A percentile compares a stretch with the other conserved stretches of the same genome.
Evolutionary conservation across 495 filamentous ascomycete genomes (phyloP).

Genomic region (Aspergillus cavernicola): DNA sequence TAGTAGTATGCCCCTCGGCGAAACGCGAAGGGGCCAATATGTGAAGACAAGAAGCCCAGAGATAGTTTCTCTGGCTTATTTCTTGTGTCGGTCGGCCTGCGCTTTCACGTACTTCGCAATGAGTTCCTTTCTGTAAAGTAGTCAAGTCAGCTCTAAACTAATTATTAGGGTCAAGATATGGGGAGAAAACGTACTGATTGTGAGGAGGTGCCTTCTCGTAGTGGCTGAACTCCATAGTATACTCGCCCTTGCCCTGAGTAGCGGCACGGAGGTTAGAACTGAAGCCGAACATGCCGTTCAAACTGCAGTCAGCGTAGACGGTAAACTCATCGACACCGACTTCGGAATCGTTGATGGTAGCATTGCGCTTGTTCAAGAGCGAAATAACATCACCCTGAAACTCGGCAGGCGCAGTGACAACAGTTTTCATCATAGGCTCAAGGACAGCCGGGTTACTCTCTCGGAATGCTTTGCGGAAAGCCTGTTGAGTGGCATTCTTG

Average conservation of each 20-base stretch:
- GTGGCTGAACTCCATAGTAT: slow-evolving; percentile 97
- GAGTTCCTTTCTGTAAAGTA: slow-evolving; percentile 68
- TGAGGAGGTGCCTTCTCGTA: slow-evolving; percentile 84
- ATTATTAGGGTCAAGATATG: background rate
- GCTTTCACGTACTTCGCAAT: slow-evolving; percentile 85
- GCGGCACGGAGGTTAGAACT: slow-evolving; percentile 82
- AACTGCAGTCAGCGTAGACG: slow-evolving; percentile 84
- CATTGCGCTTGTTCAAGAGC: slow-evolving; percentile 93
- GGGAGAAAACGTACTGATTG: slow-evolving; percentile 67
- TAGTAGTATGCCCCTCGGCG: slow-evolving; percentile 4
- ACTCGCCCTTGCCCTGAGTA: slow-evolving; percentile 98
- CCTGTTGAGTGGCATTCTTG: slow-evolving; percentile 92
- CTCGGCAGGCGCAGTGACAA: slow-evolving; percentile 90
- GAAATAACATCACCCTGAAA: slow-evolving; percentile 97
- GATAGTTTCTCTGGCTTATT: slow-evolving; percentile 34
- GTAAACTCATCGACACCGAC: slow-evolving; percentile 94
- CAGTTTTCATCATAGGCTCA: slow-evolving; percentile 97
- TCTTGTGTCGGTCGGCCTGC: slow-evolving; percentile 69
- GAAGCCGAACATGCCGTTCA: slow-evolving; percentile 98
- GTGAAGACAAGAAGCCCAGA: background rate
- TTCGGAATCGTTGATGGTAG: slow-evolving; percentile 92
- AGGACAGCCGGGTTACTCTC: slow-evolving; percentile 75
- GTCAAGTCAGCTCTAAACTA: background rate
- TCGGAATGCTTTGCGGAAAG: slow-evolving; percentile 91
- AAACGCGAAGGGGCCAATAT: slow-evolving; percentile 12